A percentile compares a stretch with the other conserved stretches of the same genome.
Conservation (phyloP, 306 rosid genomes). For the Inga laurina region DNA sequence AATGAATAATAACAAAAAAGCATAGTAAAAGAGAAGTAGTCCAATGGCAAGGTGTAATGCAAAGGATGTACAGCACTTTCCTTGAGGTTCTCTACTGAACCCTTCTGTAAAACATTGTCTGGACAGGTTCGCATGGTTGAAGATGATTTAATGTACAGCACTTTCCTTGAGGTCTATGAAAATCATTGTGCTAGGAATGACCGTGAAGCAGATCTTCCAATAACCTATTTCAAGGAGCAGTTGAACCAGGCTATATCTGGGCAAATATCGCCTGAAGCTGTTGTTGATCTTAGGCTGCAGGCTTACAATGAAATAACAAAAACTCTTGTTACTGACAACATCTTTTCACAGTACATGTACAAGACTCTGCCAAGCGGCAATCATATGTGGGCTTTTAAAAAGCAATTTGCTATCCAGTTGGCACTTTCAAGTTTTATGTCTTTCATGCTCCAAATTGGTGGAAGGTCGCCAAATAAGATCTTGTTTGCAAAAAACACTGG, state of each 20-base stretch:
- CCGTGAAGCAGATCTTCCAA: conserved; percentile 95
- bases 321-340: conserved; percentile 77
- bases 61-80: no score
- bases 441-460: conserved; percentile 93
- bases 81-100: conserved; percentile 26
- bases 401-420: conserved; percentile 97
- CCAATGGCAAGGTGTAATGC: no score
- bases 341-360: conserved; percentile 97
- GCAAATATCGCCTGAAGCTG: conserved; percentile 86
- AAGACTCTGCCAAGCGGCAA: conserved; percentile 86
- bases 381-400: conserved; percentile 98
- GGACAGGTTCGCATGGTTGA: conserved; percentile 98
- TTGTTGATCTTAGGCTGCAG: conserved; percentile 89
- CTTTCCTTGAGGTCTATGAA: conserved; percentile 99
- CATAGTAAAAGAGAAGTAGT: no score
- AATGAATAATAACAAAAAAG: no score
- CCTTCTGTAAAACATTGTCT: conserved; percentile 24
- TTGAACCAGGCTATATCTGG: conserved; percentile 94
- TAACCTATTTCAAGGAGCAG: conserved; percentile 94
- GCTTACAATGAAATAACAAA: conserved; percentile 80
- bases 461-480: conserved; percentile 98
- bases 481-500: conserved; percentile 97
- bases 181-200: conserved; percentile 97
- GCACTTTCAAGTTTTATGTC: conserved; percentile 98
- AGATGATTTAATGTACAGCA: conserved; percentile 98